Conservation (phyloP, 805 yeast genomes). For the Wickerhamiella sorbophila region DNA sequence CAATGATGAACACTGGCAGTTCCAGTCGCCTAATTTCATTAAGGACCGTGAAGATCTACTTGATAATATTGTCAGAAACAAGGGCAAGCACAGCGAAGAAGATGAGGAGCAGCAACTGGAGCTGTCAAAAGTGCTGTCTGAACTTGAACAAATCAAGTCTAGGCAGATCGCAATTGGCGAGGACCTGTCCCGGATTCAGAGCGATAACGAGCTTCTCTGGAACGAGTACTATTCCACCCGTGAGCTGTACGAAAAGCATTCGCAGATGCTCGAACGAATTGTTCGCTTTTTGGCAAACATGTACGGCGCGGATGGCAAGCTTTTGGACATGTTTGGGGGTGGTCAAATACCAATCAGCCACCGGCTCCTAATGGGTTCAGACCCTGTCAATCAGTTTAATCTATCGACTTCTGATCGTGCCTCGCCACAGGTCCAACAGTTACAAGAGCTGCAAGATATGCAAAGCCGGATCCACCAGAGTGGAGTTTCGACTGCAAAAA, state of each 20-base stretch:
- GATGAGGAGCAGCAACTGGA: constrained; percentile 32
- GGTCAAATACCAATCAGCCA: constrained; percentile 10
- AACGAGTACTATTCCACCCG: constrained; percentile 70
- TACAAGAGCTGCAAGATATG: constrained; percentile 18
- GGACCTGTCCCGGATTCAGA: constrained; percentile 67
- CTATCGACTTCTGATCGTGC: background rate
- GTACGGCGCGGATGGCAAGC: constrained; percentile 49
- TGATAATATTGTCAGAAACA: constrained; percentile 72
- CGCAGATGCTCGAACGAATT: constrained; percentile 77
- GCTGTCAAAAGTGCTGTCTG: constrained; percentile 42
- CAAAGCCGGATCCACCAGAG: constrained; percentile 14
- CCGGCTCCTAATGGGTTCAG: constrained; percentile 3
- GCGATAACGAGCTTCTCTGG: constrained; percentile 86
- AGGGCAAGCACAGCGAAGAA: constrained; percentile 32
- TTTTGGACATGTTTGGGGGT: constrained; percentile 21
- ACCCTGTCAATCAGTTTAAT: constrained; percentile 1
- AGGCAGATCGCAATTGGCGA: constrained; percentile 73
- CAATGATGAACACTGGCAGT: constrained; percentile 77
- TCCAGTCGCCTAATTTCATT: constrained; percentile 67
- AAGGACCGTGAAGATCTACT: constrained; percentile 70
- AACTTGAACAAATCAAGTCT: constrained; percentile 58
- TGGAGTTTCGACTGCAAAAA: background rate
- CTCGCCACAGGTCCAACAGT: constrained; percentile 10
- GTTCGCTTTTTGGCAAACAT: constrained; percentile 75
- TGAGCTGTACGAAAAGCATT: constrained; percentile 73